Evolutionary conservation across 2,329 filamentous ascomycete genomes (phyloP).

Genomic region (Alternaria rosae): DNA sequence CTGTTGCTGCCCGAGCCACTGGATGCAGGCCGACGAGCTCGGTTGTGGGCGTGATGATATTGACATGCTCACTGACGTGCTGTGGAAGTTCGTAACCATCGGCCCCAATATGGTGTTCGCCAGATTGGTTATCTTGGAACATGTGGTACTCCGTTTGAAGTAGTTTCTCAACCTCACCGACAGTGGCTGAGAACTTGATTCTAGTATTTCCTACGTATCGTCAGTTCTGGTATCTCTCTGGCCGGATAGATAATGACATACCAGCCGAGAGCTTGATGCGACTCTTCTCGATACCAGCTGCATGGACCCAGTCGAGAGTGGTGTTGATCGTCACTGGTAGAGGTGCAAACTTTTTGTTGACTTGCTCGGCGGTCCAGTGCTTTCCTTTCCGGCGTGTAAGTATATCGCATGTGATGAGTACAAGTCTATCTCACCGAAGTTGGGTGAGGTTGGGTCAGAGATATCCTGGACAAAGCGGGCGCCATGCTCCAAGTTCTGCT

Average conservation of each 20-base stretch:
- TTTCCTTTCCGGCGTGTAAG: conserved; percentile 8
- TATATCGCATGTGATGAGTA: not conserved
- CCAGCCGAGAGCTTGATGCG: conserved; percentile 21
- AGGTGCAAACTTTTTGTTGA: conserved; percentile 26
- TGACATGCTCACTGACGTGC: conserved; percentile 22
- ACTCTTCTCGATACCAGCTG: conserved; percentile 18
- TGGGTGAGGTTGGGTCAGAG: conserved; percentile 25
- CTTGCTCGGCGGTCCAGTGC: conserved; percentile 23
- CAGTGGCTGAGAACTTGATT: conserved; percentile 18
- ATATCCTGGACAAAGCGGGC: conserved; percentile 24
- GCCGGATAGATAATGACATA: not conserved
- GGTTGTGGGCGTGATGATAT: conserved; percentile 26
- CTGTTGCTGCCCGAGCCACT: conserved; percentile 12
- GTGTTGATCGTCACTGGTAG: conserved; percentile 17
- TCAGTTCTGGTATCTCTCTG: not conserved
- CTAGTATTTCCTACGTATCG: conserved; percentile 17
- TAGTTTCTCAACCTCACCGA: conserved; percentile 20
- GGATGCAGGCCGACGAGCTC: conserved; percentile 24
- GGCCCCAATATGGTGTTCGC: conserved; percentile 21
- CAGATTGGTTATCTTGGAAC: conserved; percentile 23
- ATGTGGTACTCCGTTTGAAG: conserved; percentile 24
- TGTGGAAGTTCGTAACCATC: conserved; percentile 25
- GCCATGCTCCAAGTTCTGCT: conserved; percentile 24
- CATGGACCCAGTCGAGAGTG: conserved; percentile 24
- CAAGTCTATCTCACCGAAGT: conserved; percentile 17